phyloP scores from a whole-genome alignment of 1,139 yeast species.

The Pneumocystis oryctolagi region DNA sequence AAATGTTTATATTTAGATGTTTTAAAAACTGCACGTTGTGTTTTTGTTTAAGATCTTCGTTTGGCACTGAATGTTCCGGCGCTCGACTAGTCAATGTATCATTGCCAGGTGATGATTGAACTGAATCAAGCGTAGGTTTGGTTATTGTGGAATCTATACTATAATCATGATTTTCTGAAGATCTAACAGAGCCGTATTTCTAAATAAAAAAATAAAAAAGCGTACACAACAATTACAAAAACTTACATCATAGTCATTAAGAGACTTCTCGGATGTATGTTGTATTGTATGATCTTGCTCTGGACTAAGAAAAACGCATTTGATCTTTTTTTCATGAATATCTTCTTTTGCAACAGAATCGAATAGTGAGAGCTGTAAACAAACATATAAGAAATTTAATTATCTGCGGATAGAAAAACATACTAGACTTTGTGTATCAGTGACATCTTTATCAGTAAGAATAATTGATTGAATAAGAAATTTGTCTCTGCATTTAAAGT shows the following conservation, averaged over 20 bases:
- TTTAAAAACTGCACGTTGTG: no score
- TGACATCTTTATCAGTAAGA: conserved; percentile 25
- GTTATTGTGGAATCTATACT: not conserved
- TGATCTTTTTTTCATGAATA: conserved; percentile 59
- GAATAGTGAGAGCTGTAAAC: conserved; percentile 45
- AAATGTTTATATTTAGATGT: no score
- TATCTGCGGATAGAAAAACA: conserved; percentile 10
- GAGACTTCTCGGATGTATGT: not conserved
- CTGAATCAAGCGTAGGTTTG: not conserved
- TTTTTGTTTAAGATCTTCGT: not conserved
- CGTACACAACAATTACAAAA: not conserved
- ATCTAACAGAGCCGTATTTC: not conserved
- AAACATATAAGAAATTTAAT: not conserved
- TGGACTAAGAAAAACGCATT: conserved; percentile 42
- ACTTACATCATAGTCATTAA: not conserved
- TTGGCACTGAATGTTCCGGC: not conserved
- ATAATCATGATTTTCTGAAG: not conserved
- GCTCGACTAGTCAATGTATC: not conserved
- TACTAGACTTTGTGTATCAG: conserved; percentile 14
- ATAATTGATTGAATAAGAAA: conserved; percentile 80
- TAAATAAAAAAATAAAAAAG: not conserved
- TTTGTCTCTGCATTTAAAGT: conserved; percentile 75
- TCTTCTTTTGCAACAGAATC: conserved; percentile 47
- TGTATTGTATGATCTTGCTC: not conserved
- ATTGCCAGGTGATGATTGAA: not conserved